Conservation (phyloP, 306 rosid species). For the Spatholobus suberectus region DNA sequence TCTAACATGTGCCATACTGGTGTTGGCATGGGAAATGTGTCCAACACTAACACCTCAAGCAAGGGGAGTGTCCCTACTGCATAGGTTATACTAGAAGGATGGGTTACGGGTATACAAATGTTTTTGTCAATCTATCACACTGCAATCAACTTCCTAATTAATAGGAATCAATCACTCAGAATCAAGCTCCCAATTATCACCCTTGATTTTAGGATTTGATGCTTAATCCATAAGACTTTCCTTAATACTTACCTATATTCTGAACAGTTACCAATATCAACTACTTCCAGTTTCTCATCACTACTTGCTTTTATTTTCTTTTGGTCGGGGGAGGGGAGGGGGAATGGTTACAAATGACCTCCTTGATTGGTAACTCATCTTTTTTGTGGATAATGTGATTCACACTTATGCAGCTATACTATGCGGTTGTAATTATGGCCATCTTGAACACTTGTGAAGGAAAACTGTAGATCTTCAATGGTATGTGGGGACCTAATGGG, state of each 20-base stretch:
- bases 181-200: constrained; percentile 1
- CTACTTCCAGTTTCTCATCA: neutral
- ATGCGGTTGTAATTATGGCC: neutral
- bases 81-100: neutral
- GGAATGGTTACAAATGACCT: constrained; percentile 12
- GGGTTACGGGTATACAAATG: neutral
- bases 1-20: neutral
- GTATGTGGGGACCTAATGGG: neutral
- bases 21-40: neutral
- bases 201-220: constrained; percentile 1
- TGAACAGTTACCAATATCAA: constrained; percentile 12
- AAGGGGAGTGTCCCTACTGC: neutral
- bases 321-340: neutral
- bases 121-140: constrained; percentile 15
- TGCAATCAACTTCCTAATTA: constrained; percentile 12
- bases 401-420: neutral
- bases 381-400: neutral
- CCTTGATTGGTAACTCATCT: neutral
- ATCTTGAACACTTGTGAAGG: neutral
- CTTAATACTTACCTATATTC: constrained; percentile 7
- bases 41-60: neutral
- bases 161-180: constrained; percentile 16
- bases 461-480: neutral
- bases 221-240: constrained; percentile 2
- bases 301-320: neutral